Evolutionary conservation across 177 flowering plant genomes (phyloP).

Genomic region (Tripterygium wilfordii): DNA sequence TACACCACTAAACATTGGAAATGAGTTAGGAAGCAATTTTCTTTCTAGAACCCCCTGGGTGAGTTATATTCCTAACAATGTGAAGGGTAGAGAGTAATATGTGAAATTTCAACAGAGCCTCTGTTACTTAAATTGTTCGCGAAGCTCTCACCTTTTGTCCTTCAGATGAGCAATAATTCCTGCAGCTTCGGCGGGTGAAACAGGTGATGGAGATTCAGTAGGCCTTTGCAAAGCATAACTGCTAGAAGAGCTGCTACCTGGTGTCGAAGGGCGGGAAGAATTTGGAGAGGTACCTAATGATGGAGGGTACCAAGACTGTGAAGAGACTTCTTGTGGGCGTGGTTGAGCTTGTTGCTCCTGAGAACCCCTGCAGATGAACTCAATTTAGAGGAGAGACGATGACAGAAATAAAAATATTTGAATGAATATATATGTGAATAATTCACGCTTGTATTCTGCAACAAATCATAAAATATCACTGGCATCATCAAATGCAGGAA

Average conservation of each 20-base stretch:
- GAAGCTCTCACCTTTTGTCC: slow-evolving; percentile 58
- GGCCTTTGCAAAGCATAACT: slow-evolving; percentile 30
- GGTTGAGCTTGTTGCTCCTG: slow-evolving; percentile 47
- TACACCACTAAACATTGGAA: no score
- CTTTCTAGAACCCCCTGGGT: no score
- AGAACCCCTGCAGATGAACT: slow-evolving; percentile 39
- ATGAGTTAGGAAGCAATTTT: no score
- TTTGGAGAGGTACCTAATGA: slow-evolving; percentile 36
- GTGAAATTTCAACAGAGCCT: no score
- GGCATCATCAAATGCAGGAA: no score
- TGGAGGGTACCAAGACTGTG: slow-evolving; percentile 62
- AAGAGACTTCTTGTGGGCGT: slow-evolving; percentile 32
- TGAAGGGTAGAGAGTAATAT: no score
- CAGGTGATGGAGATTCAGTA: slow-evolving; percentile 39
- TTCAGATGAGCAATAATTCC: slow-evolving; percentile 39
- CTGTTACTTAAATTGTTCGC: no score
- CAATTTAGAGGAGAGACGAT: neutral
- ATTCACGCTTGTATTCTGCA: neutral
- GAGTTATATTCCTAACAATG: no score
- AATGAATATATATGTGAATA: neutral
- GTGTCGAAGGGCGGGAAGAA: slow-evolving; percentile 54
- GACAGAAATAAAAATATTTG: neutral
- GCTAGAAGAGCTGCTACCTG: slow-evolving; percentile 32
- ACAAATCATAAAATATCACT: no score
- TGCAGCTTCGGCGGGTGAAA: slow-evolving; percentile 65